Conservation (phyloP, 139 green algal species). For the Micractinium sp. region DNA sequence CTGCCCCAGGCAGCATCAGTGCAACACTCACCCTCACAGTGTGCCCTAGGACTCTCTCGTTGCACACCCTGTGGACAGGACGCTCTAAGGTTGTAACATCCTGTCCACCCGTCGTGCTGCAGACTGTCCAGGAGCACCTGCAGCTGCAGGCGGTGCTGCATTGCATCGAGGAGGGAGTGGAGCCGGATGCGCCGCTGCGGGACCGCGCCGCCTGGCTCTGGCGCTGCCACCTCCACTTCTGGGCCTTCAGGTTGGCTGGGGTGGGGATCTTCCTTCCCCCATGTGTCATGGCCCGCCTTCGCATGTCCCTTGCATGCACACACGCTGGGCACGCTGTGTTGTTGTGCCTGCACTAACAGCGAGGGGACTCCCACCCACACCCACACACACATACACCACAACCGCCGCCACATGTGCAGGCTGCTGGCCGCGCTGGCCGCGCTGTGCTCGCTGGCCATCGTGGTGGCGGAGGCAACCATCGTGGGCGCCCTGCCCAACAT, state of each 20-base stretch:
- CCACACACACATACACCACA: too few relatives aligned
- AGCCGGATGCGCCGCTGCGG: background rate
- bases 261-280: too few relatives aligned
- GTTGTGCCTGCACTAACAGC: too few relatives aligned
- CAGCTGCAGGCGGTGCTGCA: slow-evolving; percentile 44
- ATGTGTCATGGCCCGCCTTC: too few relatives aligned
- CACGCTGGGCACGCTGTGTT: too few relatives aligned
- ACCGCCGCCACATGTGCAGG: slow-evolving; percentile 13
- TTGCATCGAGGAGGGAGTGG: slow-evolving; percentile 9
- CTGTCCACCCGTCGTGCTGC: background rate
- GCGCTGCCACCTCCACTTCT: slow-evolving; percentile 39
- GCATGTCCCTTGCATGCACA: too few relatives aligned
- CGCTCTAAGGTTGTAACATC: too few relatives aligned
- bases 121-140: slow-evolving; percentile 16
- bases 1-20: too few relatives aligned
- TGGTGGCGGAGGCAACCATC: slow-evolving; percentile 65
- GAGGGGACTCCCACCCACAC: too few relatives aligned
- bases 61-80: too few relatives aligned
- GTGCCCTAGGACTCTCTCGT: too few relatives aligned
- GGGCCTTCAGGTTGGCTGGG: slow-evolving; percentile 32
- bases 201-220: slow-evolving; percentile 51
- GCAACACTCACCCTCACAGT: too few relatives aligned
- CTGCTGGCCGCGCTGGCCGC: slow-evolving; percentile 43
- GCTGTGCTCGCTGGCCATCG: slow-evolving; percentile 48
- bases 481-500: slow-evolving; percentile 54